Evolutionary conservation across 2,329 filamentous ascomycete genomes (phyloP), one percentile per base, ranked within the genome.

Genomic region (Erysiphe neolycopersici): DNA sequence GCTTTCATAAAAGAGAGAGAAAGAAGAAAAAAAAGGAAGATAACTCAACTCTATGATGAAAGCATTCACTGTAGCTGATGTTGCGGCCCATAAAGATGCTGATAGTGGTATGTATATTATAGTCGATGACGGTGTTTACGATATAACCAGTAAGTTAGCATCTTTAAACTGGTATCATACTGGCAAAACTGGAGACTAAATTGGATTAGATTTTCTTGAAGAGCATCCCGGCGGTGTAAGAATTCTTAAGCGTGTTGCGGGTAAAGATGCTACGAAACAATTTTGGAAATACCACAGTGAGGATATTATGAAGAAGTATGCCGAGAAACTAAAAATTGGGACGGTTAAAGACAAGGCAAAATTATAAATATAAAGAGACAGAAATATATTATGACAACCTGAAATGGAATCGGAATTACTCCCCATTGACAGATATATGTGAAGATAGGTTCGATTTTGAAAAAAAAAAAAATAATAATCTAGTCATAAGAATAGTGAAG

Each of bases 111-210:
- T 94, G 48, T 95, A 76, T 73, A 81, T 95, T 56, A 73, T 91
- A 50, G 75, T 95, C 51, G 87, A 95, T 52, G 79, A 85, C 54
- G 87, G 95, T 61, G 87, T 95, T 51, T 95, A 93, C 61, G 87
- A 98, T 58, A 60, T 95, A 54, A 92, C 84, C 53, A 84, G 76
- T 33, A n/a, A 33, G 31, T 33, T 4, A 33, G 14, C 14, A 3
- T 33, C 9, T 33, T 33, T 9, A 9, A 12, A 12, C 11, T 33
- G 11, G 11, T n/a, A 33, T 33, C 14, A 33, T 10, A 4, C 31
- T 13, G 8, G 8, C 30, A n/a, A n/a, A n/a, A n/a, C n/a, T n/a
- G n/a, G n/a, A 33, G 11, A 4, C 11, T n/a, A 33, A 33, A 33
- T 4, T 9, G 9, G 3, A 33, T 12, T n/a, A 33, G 31, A 33